Evolutionary conservation across 768 basidiomycete species (phyloP).

Genomic region (Hericium coralloides): DNA sequence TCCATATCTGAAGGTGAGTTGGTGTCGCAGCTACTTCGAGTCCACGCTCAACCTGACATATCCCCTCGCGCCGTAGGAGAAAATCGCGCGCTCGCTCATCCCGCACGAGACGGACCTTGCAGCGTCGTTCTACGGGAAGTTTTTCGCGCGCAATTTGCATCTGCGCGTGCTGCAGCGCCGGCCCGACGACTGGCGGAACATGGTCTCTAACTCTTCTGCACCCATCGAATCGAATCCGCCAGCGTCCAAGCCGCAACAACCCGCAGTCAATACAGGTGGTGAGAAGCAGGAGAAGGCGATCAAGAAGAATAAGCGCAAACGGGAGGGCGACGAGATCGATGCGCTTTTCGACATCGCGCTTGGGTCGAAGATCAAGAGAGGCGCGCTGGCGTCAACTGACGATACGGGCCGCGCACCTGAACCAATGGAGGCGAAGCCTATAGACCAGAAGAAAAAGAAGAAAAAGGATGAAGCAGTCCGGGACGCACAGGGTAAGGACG

Average conservation of each 20-base stretch:
- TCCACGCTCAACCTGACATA: background rate
- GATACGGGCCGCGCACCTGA: background rate
- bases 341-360: conserved; percentile 51
- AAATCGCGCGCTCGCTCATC: conserved; percentile 77
- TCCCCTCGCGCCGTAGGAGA: conserved; percentile 49
- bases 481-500: conserved; percentile 21
- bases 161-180: conserved; percentile 68
- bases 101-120: conserved; percentile 63
- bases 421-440: background rate
- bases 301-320: conserved; percentile 32
- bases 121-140: conserved; percentile 79
- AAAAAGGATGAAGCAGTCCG: background rate
- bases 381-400: conserved; percentile 26
- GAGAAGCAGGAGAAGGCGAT: conserved; percentile 10
- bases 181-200: conserved; percentile 77
- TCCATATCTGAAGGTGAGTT: conserved; percentile 76
- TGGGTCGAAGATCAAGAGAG: conserved; percentile 52
- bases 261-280: background rate
- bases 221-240: background rate
- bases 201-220: conserved; percentile 36
- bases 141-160: conserved; percentile 72
- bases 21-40: background rate
- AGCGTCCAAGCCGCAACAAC: background rate
- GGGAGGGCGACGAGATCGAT: conserved; percentile 65
- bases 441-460: background rate